A percentile compares a stretch with the other conserved stretches of the same genome.
Evolutionary conservation across 331 rosid species (phyloP).

Genomic region (Pyracantha coccinea): DNA sequence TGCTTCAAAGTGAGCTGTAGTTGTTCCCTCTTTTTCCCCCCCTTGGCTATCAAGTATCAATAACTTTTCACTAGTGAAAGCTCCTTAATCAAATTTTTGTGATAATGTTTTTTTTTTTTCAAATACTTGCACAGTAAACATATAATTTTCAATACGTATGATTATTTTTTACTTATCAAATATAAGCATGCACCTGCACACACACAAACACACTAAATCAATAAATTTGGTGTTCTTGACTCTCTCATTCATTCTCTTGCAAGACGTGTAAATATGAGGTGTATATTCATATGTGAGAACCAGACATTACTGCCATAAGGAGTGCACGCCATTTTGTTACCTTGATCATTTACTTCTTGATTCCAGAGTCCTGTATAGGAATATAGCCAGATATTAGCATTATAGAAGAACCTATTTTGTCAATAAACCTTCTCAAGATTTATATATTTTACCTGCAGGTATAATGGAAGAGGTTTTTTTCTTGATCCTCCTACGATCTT

Average conservation of each 20-base stretch:
- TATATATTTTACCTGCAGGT: slow-evolving; percentile 45
- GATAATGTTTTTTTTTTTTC: background rate
- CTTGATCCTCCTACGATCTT: slow-evolving; percentile 81
- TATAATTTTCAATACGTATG: too few relatives aligned
- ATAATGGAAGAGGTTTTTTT: slow-evolving; percentile 93
- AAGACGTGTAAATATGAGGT: background rate
- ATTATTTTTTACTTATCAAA: too few relatives aligned
- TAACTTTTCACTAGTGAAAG: background rate
- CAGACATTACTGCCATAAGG: background rate
- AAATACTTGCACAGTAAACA: background rate
- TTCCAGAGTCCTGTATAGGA: background rate
- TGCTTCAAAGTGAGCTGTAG: background rate
- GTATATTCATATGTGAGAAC: background rate
- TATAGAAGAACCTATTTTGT: background rate
- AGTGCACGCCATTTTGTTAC: background rate
- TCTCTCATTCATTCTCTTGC: background rate
- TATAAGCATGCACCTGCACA: background rate
- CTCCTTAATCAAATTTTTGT: background rate
- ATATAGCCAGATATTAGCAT: too few relatives aligned
- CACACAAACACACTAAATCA: background rate
- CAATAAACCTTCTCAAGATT: slow-evolving; percentile 13
- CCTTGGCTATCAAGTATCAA: background rate
- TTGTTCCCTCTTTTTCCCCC: too few relatives aligned
- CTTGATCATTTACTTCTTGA: background rate
- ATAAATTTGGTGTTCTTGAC: too few relatives aligned